These are phyloP conservation scores for Phytopythium montanum DNA, from an alignment of 352 stramenopile species.

Conservation along the genomic window DNA sequence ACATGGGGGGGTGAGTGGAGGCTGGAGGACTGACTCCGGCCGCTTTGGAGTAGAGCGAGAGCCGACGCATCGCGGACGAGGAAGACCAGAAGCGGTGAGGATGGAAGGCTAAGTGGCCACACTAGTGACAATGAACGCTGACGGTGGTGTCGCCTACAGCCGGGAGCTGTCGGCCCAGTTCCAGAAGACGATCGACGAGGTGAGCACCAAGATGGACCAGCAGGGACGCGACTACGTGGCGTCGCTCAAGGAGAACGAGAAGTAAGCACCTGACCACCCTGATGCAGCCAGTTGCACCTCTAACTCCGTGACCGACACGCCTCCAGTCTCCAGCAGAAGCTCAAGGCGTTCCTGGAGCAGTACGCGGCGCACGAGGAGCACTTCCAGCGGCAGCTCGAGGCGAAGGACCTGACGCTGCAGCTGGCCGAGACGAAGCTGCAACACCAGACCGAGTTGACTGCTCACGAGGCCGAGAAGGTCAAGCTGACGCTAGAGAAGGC, in stretches of 20 bases:
- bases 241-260: conserved; percentile 84
- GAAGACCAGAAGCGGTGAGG: conserved; percentile 76
- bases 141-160: conserved; percentile 18
- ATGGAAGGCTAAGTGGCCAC: not conserved
- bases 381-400: conserved; percentile 78
- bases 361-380: conserved; percentile 80
- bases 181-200: conserved; percentile 85
- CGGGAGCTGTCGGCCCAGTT: conserved; percentile 75
- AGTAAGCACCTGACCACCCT: conserved; percentile 20
- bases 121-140: not conserved
- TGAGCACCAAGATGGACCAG: conserved; percentile 87
- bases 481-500: conserved; percentile 81
- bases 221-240: conserved; percentile 81
- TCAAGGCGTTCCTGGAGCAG: conserved; percentile 81
- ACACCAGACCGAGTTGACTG: conserved; percentile 75
- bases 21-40: not conserved
- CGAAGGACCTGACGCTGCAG: conserved; percentile 78
- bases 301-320: not conserved
- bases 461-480: conserved; percentile 59
- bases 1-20: not conserved
- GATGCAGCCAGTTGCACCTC: not conserved
- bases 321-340: conserved; percentile 73
- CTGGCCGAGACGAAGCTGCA: conserved; percentile 78
- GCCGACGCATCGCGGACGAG: conserved; percentile 78
- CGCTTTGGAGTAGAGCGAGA: conserved; percentile 41